Evolutionary conservation across 306 rosid genomes (phyloP), one percentile per base, ranked within the genome.

Genomic region (Lathyrus aphaca): DNA sequence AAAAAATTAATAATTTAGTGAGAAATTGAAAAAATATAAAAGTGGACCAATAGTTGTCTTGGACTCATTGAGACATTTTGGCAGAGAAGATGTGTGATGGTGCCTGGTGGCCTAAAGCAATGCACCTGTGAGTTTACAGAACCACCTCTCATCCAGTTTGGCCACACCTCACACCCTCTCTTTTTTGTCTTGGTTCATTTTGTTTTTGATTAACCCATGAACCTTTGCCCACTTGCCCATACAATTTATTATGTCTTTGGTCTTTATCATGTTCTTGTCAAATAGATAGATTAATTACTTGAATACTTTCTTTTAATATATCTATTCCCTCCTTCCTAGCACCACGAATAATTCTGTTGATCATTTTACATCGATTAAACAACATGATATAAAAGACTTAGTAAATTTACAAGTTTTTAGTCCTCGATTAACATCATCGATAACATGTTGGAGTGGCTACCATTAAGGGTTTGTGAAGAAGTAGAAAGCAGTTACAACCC

Each of bases 1-100:
- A 29, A 56, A n/a, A 45, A 1, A 45, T 18, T 56, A 45, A 30
- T 56, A 66, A 45, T 43, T 40, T 13, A 55, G 8, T 43, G 27
- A 42, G 6, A 17, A 61, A 16, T 63, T 73, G 18, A 51, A 37
- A 12, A 55, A 65, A 13, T 3, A 17, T 30, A 32, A 23, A 18
- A 8, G 68, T 56, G 79, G 79, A 74, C 62, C 74, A 45, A 56
- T 55, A 58, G 4, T 19, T 60, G 73, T 74, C 68, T 74, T 74
- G 79, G 79, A 38, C 5, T 37, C 67, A 74, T 66, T 8, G 35
- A 56, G 73, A 74, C 67, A 74, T 18, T 10, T 21, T 66, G 68
- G 35, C 73, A 66, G 19, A 66, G 50, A 12, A 74, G 18, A n/a
- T 13, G 29, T 46, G 55, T 25, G 29, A 17, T 59, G 59, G 57